These are phyloP conservation scores for Saturnispora gosingensis DNA, from an alignment of 805 yeast genomes.

Conservation along the genomic window DNA sequence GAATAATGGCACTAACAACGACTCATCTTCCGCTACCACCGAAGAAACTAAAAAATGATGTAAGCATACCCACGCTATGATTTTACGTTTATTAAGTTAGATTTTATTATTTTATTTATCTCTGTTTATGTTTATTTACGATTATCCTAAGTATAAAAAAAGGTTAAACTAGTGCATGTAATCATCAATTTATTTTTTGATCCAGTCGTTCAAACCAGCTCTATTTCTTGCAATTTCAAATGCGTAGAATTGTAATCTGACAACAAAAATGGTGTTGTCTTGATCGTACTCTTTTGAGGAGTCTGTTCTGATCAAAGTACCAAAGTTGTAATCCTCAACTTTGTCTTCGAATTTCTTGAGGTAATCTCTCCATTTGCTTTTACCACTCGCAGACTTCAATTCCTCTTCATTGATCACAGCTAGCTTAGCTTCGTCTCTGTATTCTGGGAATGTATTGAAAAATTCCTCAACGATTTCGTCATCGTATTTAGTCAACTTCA, in stretches of 20 bases:
- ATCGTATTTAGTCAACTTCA: constrained; percentile 64
- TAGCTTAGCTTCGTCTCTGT: constrained; percentile 47
- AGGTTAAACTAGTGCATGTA: neutral
- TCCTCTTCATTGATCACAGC: constrained; percentile 61
- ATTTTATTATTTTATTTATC: too few relatives aligned
- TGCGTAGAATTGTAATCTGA: constrained; percentile 91
- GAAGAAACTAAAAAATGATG: neutral
- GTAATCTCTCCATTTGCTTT: constrained; percentile 84
- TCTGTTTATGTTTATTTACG: neutral
- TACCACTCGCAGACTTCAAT: constrained; percentile 72
- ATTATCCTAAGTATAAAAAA: neutral
- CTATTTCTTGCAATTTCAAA: constrained; percentile 91
- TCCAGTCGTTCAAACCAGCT: constrained; percentile 89
- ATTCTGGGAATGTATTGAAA: constrained; percentile 81
- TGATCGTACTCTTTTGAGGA: constrained; percentile 69
- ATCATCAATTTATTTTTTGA: constrained; percentile 15
- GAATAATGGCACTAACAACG: neutral
- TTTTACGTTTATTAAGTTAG: neutral
- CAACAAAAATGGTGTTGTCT: constrained; percentile 77
- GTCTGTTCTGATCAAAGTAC: constrained; percentile 79
- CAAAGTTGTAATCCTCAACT: constrained; percentile 89
- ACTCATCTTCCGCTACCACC: neutral
- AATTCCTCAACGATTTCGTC: constrained; percentile 58
- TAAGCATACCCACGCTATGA: neutral
- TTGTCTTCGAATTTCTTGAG: constrained; percentile 71